phyloP scores from a whole-genome alignment of 169 alveolate species.

The Babesia ovis region DNA sequence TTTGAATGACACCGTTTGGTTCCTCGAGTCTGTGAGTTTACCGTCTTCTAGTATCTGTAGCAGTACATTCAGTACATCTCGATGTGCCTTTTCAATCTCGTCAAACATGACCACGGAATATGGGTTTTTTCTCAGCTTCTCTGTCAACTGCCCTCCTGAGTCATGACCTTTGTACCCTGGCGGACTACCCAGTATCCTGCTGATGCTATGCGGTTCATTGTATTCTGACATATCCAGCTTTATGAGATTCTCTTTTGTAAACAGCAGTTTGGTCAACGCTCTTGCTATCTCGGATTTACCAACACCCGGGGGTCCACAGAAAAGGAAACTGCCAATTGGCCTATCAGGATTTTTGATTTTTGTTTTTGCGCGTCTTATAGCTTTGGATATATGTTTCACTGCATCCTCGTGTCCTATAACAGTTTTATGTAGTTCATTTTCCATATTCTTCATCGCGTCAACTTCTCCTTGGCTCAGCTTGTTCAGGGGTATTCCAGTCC shows the following conservation, averaged over 20 bases:
- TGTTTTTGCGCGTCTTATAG: constrained; percentile 78
- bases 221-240: constrained; percentile 90
- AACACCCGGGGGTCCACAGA: constrained; percentile 89
- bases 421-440: constrained; percentile 67
- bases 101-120: constrained; percentile 84
- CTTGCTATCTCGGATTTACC: constrained; percentile 89
- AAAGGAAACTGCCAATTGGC: constrained; percentile 85
- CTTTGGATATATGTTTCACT: constrained; percentile 69
- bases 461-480: constrained; percentile 54
- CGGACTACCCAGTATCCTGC: constrained; percentile 87
- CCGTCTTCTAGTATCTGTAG: constrained; percentile 82
- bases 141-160: constrained; percentile 87
- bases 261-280: constrained; percentile 84
- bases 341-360: constrained; percentile 83
- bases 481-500: constrained; percentile 66
- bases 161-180: constrained; percentile 91
- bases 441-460: constrained; percentile 62
- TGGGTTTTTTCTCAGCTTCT: constrained; percentile 51
- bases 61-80: constrained; percentile 79
- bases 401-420: constrained; percentile 78
- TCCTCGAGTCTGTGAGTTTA: constrained; percentile 82
- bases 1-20: constrained; percentile 83
- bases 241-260: constrained; percentile 75
- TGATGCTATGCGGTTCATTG: constrained; percentile 86
- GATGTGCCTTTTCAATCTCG: constrained; percentile 89